Evolutionary conservation across 1,284 basidiomycete genomes (phyloP), one percentile per base, ranked within the genome.

Genomic region (Moniliophthora roreri): DNA sequence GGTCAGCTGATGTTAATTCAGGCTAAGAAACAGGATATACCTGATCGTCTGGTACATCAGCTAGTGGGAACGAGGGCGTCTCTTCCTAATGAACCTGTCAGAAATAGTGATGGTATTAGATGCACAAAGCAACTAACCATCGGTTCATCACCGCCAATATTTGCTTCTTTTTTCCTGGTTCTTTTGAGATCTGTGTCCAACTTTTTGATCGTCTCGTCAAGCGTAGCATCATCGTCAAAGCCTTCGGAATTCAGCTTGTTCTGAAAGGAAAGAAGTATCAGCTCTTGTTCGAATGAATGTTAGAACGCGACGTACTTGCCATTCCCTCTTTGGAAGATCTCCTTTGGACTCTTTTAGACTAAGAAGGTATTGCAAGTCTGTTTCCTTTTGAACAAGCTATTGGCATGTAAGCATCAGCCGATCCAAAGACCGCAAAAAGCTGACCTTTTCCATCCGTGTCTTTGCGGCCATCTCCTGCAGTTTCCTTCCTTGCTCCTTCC

Each of bases 381-480:
- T 82, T 62, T 98, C 93, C 64, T 94, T 93, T 67, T 91, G 82
- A 36, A 80, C 62, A 15, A 93, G 74, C 87, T 92, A 56, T 16
- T 52, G 34, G n/a, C 35, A 18, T 47, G 15, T 34, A 16, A 48
- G 28, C 41, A 16, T 38, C 23, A 39, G 42, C 23, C 28, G 32
- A 37, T 20, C 13, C 53, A 41, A 28, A 28, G 15, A 44, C 6
- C 15, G n/a, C 37, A 24, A 35, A 6, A 28, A 28, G 58, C 67
- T n/a, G 53, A 89, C 91, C 79, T 95, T 96, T 62, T 98, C 94
- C 59, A 84, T 74, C 9, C 96, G 74, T 58, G 88, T 88, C 66
- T 88, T 91, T 0, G 91, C 88, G n/a, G 93, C 92, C 64, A 97
- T 85, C 69, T 98, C 95, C 69, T 96, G 94, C 45, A 99, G 66